Base-by-base conservation (phyloP, 371 early-diverging fungal species). In the Homolaphlyctis polyrhiza region DNA sequence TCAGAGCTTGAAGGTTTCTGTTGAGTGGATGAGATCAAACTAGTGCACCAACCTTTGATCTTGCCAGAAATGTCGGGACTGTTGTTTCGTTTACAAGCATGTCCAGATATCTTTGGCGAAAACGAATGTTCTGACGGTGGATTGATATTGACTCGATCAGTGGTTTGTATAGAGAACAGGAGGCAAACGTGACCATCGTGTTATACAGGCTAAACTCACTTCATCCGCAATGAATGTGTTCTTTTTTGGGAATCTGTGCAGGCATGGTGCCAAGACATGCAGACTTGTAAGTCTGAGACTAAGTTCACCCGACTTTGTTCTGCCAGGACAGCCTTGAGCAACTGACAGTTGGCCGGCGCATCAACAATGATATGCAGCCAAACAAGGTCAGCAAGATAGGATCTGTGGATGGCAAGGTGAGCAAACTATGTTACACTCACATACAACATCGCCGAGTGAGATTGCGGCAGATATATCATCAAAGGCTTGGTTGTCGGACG, bases 21-120 rank as follows among this genome's bases (percentile, higher is more conserved):
- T 52, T 49, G 77, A 64, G 29, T 18, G 47, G 14, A 68, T 35
- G 61, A n/a, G n/a, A n/a, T n/a, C n/a, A n/a, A n/a, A 2, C 47
- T 4, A 18, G 47, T 3, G 18, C 18, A 47, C 62, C 14, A 71
- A 82, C 82, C 65, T 82, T 67, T 5, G 82, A 70, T 16, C 93
- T 79, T 25, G 77, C 80, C 25, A 73, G 69, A 29, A 93, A 74
- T 2, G 72, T 82, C 0, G 82, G 61, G 13, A 76, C 68, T 1
- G 86, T 80, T 21, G 86, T 83, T 21, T 81, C 77, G 72, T 97
- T 95, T 33, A 93, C 88, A 18, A 98, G 67, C 60, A 98, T 80
- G 81, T 97, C 97, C 43, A 97, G 66, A 69, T 95, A 86, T 62
- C 97, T 80, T 64, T 87, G 85, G 55, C 98, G 84, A 66, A 91